Conservation (phyloP, 352 stramenopile species). For the Phytophthora syringae region DNA sequence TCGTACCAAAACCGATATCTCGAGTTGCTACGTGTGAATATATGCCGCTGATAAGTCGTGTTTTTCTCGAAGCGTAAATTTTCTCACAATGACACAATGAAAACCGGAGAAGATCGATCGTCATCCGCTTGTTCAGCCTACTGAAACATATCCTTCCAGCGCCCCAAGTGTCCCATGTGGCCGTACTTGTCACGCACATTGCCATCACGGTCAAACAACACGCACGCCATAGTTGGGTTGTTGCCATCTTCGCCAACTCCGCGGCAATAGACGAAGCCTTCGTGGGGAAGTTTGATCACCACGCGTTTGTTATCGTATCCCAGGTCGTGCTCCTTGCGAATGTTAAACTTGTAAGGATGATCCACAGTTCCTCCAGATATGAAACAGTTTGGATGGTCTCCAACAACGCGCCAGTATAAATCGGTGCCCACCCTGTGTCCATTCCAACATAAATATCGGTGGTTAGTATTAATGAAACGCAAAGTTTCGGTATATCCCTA, state of each 20-base stretch:
- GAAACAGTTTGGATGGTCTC: background rate
- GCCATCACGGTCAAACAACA: conserved; percentile 19
- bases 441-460: too few species aligned
- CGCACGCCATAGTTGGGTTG: conserved; percentile 22
- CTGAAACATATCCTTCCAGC: conserved; percentile 22
- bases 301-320: conserved; percentile 17
- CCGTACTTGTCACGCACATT: conserved; percentile 12
- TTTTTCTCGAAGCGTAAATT: too few species aligned
- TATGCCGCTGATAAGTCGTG: too few species aligned
- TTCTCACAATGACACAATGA: too few species aligned
- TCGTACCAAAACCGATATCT: too few species aligned
- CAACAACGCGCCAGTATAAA: conserved; percentile 16
- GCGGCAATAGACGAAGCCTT: conserved; percentile 20
- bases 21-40: too few species aligned
- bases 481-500: too few species aligned
- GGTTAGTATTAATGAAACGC: too few species aligned
- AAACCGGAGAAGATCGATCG: too few species aligned
- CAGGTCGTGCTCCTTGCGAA: conserved; percentile 20
- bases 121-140: too few species aligned
- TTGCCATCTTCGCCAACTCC: conserved; percentile 1
- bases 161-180: conserved; percentile 13
- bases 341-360: conserved; percentile 19
- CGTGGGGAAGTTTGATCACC: conserved; percentile 21
- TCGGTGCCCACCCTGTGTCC: background rate
- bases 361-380: conserved; percentile 9